A percentile compares a stretch with the other conserved stretches of the same genome.
Evolutionary conservation across 176 grass and related monocot genomes (phyloP).

Genomic region (Zoysia pacifica): DNA sequence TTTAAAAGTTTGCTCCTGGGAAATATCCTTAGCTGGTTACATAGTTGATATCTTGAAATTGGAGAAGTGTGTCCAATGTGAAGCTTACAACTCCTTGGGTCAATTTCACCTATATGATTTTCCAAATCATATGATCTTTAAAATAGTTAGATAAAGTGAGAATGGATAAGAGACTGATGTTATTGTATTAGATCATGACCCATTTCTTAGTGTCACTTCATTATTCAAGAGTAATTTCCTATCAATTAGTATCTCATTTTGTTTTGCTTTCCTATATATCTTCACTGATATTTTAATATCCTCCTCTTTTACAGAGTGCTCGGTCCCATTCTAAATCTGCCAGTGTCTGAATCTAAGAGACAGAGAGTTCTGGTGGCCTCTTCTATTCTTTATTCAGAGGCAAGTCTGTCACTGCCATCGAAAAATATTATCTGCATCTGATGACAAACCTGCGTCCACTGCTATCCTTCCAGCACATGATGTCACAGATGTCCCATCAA

Average conservation of each 20-base stretch:
- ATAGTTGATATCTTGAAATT: slow-evolving; percentile 5
- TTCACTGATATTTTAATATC: slow-evolving; percentile 39
- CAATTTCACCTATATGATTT: neutral
- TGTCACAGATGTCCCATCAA: neutral
- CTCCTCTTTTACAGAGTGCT: slow-evolving; percentile 67
- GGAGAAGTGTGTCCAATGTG: slow-evolving; percentile 9
- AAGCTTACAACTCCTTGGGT: neutral
- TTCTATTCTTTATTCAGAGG: slow-evolving; percentile 95
- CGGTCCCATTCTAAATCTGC: slow-evolving; percentile 90
- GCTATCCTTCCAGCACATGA: slow-evolving; percentile 9
- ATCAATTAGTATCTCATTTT: slow-evolving; percentile 1
- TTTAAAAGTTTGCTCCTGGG: neutral
- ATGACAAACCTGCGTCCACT: slow-evolving; percentile 14
- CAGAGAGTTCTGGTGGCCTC: slow-evolving; percentile 95
- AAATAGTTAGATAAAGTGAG: slow-evolving; percentile 1
- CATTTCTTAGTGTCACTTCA: slow-evolving; percentile 1
- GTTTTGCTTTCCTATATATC: slow-evolving; percentile 8
- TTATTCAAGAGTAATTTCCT: slow-evolving; percentile 26
- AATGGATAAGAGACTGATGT: neutral
- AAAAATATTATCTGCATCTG: slow-evolving; percentile 36
- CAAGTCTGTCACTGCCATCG: slow-evolving; percentile 37
- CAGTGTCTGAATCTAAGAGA: slow-evolving; percentile 89
- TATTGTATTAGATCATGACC: slow-evolving; percentile 6
- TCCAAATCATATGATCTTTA: slow-evolving; percentile 19
- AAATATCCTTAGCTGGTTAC: slow-evolving; percentile 17